A percentile compares a stretch with the other conserved stretches of the same genome.
Evolutionary conservation across 2,329 filamentous ascomycete species (phyloP).

Genomic region (Diplodia scrobiculata): DNA sequence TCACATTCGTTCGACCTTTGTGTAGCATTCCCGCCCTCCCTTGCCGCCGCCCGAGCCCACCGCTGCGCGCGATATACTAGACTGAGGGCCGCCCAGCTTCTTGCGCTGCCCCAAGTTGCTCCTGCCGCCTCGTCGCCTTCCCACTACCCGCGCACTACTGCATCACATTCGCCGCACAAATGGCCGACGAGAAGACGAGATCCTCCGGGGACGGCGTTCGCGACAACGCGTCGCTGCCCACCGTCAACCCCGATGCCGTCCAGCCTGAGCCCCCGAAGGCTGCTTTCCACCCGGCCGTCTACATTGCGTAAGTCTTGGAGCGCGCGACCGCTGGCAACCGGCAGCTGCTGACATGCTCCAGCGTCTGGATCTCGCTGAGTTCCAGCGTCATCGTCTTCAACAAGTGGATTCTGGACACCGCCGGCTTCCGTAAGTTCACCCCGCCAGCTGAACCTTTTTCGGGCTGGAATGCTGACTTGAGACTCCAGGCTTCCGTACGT

Average conservation of each 20-base stretch:
- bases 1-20: slow-evolving; percentile 29
- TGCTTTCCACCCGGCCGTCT: slow-evolving; percentile 77
- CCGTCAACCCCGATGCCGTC: slow-evolving; percentile 73
- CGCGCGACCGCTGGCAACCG: slow-evolving; percentile 45
- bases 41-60: slow-evolving; percentile 20
- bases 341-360: slow-evolving; percentile 44
- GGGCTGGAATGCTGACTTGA: slow-evolving; percentile 37
- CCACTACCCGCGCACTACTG: slow-evolving; percentile 26
- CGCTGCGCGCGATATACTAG: slow-evolving; percentile 7
- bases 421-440: slow-evolving; percentile 71
- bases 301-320: slow-evolving; percentile 63
- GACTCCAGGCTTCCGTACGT: slow-evolving; percentile 52
- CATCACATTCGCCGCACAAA: slow-evolving; percentile 58
- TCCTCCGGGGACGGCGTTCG: slow-evolving; percentile 75
- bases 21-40: slow-evolving; percentile 30
- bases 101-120: slow-evolving; percentile 23
- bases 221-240: slow-evolving; percentile 71
- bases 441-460: background rate
- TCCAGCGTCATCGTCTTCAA: slow-evolving; percentile 98
- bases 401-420: slow-evolving; percentile 92
- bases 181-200: slow-evolving; percentile 73
- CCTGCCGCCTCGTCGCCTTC: slow-evolving; percentile 28
- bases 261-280: slow-evolving; percentile 68
- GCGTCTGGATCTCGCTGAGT: slow-evolving; percentile 88
- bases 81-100: slow-evolving; percentile 16